Base-by-base conservation (phyloP, 257 asterid genomes). In the Galeopsis tetrahit region DNA sequence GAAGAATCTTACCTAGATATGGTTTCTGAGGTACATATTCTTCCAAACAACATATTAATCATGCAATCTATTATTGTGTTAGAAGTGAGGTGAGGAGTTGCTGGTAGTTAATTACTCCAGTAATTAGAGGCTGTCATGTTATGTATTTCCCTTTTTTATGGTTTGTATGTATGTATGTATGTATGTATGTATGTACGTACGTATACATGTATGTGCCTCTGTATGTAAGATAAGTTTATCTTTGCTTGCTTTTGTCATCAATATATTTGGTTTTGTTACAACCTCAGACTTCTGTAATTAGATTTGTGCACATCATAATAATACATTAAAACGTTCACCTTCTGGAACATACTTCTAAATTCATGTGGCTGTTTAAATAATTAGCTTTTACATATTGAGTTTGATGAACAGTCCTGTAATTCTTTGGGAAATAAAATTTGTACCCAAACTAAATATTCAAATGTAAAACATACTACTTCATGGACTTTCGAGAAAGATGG, bases 281-380 rank as follows among this genome's bases (percentile, higher is more conserved):
- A 69, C 63, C 66, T 69, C 44, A 13, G 56, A 52, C 61, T 34
- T 76, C 46, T 31, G 7, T 59, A 44, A 61, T 46, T 33, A 61
- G 33, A 46, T 46, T 21, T 48, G 34, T 9, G 34, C 8, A 4
- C 17, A 59, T 46, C 13, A 5, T 31, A 17, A 8, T 55, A 17
- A 15, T 32, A 66, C 5, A 31, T 7, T 48, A 15, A 10, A 33
- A 2, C 63, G n/a, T 70, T 53, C 55, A 51, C 51, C 32, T 36
- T 44, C 9, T 61, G 56, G 28, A 49, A 49, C 56, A 49, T 49
- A 2, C 56, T 49, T 49, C 28, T 49, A 3, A 60, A 59, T 59
- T 46, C 34, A 13, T 31, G 21, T 36, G 4, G 15, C 56, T 4
- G 7, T 6, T 40, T 3, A 36, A 21, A 13, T 4, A 15, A 5